Conservation (phyloP, 192 early-diverging fungal species). For the Backusella psychrophila region DNA sequence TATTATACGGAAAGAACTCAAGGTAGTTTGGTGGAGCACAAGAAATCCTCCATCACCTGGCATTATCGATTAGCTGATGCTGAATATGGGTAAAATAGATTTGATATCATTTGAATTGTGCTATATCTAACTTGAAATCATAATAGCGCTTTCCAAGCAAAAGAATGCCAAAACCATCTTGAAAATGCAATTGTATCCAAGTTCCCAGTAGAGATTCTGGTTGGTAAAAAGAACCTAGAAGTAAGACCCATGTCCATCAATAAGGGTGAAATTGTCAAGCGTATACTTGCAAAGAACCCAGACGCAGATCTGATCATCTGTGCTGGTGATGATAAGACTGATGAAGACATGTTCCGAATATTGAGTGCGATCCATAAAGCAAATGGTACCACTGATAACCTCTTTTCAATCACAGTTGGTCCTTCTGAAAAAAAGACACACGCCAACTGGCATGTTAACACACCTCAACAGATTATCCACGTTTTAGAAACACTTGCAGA, state of each 20-base stretch:
- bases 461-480: conserved; percentile 13
- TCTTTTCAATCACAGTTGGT: conserved; percentile 84
- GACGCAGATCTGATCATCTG: conserved; percentile 88
- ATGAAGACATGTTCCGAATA: conserved; percentile 92
- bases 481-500: conserved; percentile 9
- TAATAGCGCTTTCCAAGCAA: conserved; percentile 81
- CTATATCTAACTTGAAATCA: not conserved
- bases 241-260: conserved; percentile 90
- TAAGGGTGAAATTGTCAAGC: conserved; percentile 98
- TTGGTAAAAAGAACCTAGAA: conserved; percentile 98
- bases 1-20: conserved; percentile 96
- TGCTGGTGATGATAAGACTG: conserved; percentile 98
- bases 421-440: conserved; percentile 87
- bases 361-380: conserved; percentile 4
- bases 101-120: not conserved
- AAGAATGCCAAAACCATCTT: conserved; percentile 96
- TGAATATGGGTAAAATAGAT: conserved; percentile 67
- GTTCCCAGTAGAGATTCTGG: conserved; percentile 89
- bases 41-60: conserved; percentile 94
- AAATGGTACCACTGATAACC: not conserved
- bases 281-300: conserved; percentile 61
- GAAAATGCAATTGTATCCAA: conserved; percentile 89
- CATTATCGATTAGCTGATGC: conserved; percentile 96
- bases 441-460: conserved; percentile 82
- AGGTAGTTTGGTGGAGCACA: conserved; percentile 91